These are phyloP conservation scores for Pythium volutum DNA, from an alignment of 352 stramenopile species.

Conservation along the genomic window DNA sequence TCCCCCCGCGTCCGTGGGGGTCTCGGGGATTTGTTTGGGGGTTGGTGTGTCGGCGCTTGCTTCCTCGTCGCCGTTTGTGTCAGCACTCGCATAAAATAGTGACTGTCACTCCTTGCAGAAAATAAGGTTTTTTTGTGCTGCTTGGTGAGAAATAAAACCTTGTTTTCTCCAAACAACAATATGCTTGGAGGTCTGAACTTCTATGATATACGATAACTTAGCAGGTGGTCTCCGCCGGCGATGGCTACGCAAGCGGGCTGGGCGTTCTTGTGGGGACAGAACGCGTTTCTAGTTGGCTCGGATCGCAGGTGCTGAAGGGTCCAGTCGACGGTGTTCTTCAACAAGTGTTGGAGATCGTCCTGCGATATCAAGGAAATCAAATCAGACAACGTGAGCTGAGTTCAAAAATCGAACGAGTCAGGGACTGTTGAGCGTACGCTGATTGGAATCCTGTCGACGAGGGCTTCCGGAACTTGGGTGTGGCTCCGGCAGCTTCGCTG, in stretches of 20 bases:
- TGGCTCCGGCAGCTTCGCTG: background rate
- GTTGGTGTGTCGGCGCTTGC: slow-evolving; percentile 13
- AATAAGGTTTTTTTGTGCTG: slow-evolving; percentile 14
- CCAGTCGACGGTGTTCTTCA: background rate
- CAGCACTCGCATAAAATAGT: background rate
- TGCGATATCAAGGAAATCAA: background rate
- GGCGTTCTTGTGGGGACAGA: background rate
- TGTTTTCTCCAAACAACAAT: slow-evolving; percentile 5
- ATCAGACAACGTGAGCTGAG: background rate
- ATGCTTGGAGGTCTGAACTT: background rate
- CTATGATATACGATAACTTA: slow-evolving; percentile 14
- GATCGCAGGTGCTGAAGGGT: background rate
- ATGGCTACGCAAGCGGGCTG: background rate
- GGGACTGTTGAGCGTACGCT: background rate
- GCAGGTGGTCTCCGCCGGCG: background rate
- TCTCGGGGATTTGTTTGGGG: slow-evolving; percentile 12
- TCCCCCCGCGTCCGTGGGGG: slow-evolving; percentile 9
- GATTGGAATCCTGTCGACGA: background rate
- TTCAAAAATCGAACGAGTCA: background rate
- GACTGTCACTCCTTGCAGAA: slow-evolving; percentile 21
- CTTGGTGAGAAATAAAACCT: slow-evolving; percentile 15
- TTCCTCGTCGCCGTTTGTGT: slow-evolving; percentile 28
- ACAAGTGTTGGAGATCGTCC: background rate
- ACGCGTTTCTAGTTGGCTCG: slow-evolving; percentile 7
- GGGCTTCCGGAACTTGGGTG: background rate